Evolutionary conservation across 768 basidiomycete species (phyloP).

Genomic region (Rhizopogon sp.): DNA sequence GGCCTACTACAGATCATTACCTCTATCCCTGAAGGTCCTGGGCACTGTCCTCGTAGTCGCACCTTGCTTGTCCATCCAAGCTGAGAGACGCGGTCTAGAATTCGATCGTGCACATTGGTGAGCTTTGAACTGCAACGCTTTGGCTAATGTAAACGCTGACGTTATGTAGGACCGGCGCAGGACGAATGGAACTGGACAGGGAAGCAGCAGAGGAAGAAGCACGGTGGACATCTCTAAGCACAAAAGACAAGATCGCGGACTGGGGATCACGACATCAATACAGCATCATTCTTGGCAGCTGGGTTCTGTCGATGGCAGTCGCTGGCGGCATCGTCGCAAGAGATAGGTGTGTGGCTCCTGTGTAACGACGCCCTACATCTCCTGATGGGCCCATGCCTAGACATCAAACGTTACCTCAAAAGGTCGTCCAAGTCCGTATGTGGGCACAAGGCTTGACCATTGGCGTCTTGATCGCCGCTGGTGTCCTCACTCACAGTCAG

Average conservation of each 20-base stretch:
- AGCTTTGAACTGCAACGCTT: not conserved
- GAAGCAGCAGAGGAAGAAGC: slow-evolving; percentile 26
- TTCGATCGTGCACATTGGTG: slow-evolving; percentile 31
- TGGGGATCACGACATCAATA: slow-evolving; percentile 69
- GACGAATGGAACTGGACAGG: slow-evolving; percentile 51
- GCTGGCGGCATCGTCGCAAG: slow-evolving; percentile 67
- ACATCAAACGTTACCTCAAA: slow-evolving; percentile 41
- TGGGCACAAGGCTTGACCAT: slow-evolving; percentile 84
- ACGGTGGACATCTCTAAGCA: slow-evolving; percentile 46
- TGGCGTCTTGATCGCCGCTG: slow-evolving; percentile 66
- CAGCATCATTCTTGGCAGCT: slow-evolving; percentile 67
- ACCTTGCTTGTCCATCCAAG: slow-evolving; percentile 66
- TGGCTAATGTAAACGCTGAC: not conserved
- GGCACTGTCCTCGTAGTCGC: slow-evolving; percentile 64
- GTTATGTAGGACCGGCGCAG: slow-evolving; percentile 30
- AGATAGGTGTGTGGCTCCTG: slow-evolving; percentile 41
- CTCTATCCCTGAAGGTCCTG: slow-evolving; percentile 63
- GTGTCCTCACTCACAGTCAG: slow-evolving; percentile 53
- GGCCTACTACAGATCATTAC: slow-evolving; percentile 59
- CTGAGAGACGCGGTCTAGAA: slow-evolving; percentile 61
- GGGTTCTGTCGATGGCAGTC: slow-evolving; percentile 62
- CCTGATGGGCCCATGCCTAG: slow-evolving; percentile 15
- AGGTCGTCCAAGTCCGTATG: slow-evolving; percentile 82
- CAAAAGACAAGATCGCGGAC: slow-evolving; percentile 50
- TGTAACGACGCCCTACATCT: not conserved